These are phyloP conservation scores for Chamaecyparis obtusa DNA, from an alignment of 75 land plant genomes.

Conservation along the genomic window DNA sequence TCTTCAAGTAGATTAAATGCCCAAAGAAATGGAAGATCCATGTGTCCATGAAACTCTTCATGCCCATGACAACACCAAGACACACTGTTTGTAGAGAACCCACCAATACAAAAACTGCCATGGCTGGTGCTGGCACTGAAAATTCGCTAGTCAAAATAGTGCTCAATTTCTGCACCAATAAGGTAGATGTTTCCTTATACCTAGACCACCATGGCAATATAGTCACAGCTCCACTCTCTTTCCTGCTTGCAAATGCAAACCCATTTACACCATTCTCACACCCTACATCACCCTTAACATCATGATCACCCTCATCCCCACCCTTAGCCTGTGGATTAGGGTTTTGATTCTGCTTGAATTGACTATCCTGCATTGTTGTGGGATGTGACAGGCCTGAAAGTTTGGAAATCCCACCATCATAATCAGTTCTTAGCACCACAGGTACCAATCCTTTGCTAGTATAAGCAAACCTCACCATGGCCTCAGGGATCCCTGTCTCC, in stretches of 20 bases:
- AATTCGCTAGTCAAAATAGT: not conserved
- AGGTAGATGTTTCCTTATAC: not conserved
- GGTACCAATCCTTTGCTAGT: conserved; percentile 6
- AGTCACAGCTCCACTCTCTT: not conserved
- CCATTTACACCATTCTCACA: not conserved
- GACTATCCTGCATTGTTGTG: not conserved
- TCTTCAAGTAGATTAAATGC: not conserved
- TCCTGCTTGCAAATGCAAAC: not conserved
- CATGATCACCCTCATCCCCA: not conserved
- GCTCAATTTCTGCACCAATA: not conserved
- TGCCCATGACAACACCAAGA: not conserved
- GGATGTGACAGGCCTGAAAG: too few species aligned
- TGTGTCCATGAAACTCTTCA: not conserved
- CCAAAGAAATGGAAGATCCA: not conserved
- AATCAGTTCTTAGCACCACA: not conserved
- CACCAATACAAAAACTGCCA: not conserved
- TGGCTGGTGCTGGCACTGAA: not conserved
- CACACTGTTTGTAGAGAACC: not conserved
- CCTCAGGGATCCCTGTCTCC: not conserved
- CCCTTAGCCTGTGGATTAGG: not conserved
- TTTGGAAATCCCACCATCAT: too few species aligned
- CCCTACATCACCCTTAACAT: not conserved
- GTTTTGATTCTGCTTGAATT: not conserved
- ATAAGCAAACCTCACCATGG: conserved; percentile 5
- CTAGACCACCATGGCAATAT: not conserved